These are phyloP conservation scores for Teunomyces gatunensis DNA, from an alignment of 805 yeast genomes.

Conservation along the genomic window DNA sequence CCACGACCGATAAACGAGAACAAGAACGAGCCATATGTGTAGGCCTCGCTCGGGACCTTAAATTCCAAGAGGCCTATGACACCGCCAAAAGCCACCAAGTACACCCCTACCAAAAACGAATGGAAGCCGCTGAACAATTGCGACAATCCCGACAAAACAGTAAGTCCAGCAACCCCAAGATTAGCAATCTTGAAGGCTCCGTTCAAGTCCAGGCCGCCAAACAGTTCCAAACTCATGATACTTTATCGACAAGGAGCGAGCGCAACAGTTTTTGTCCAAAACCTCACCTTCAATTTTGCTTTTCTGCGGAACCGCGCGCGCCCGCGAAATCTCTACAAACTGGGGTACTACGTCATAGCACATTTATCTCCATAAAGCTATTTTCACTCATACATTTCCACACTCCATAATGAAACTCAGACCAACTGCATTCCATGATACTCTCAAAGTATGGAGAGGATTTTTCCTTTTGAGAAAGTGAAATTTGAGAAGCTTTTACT, in stretches of 20 bases:
- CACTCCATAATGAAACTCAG: no score
- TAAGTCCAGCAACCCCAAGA: slow-evolving; percentile 50
- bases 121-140: slow-evolving; percentile 50
- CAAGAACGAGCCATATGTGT: slow-evolving; percentile 63
- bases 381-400: no score
- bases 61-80: slow-evolving; percentile 54
- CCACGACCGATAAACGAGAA: slow-evolving; percentile 78
- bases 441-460: no score
- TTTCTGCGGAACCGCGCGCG: not conserved
- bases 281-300: not conserved
- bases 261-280: not conserved
- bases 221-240: slow-evolving; percentile 43
- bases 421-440: no score
- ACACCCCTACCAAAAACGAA: slow-evolving; percentile 58
- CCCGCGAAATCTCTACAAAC: not conserved
- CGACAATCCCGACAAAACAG: slow-evolving; percentile 50
- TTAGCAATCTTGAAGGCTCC: slow-evolving; percentile 52
- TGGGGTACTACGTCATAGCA: not conserved
- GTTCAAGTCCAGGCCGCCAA: slow-evolving; percentile 42
- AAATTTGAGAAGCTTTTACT: no score
- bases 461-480: no score
- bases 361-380: not conserved
- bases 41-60: slow-evolving; percentile 56
- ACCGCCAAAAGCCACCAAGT: slow-evolving; percentile 53
- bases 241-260: not conserved